These are phyloP conservation scores for Mucor saturninus DNA, from an alignment of 371 early-diverging fungal genomes.

Conservation along the genomic window DNA sequence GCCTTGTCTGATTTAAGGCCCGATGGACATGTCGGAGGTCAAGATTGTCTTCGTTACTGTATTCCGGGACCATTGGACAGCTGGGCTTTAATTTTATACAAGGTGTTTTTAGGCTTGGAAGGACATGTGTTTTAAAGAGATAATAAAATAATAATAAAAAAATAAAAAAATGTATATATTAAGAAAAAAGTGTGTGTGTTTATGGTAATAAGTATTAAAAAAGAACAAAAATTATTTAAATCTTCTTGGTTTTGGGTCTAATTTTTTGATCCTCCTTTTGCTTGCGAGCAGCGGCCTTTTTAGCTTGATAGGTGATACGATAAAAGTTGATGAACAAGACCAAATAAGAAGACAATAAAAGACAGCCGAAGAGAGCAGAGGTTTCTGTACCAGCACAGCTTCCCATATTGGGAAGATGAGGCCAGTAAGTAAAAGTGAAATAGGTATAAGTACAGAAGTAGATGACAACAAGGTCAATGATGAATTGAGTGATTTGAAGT, in stretches of 20 bases:
- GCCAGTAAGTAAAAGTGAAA: slow-evolving; percentile 73
- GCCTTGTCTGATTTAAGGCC: slow-evolving; percentile 56
- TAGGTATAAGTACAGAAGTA: slow-evolving; percentile 86
- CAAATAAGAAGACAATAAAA: slow-evolving; percentile 81
- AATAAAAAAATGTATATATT: not conserved
- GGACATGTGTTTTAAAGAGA: not conserved
- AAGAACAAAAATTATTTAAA: slow-evolving; percentile 25
- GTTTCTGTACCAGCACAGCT: slow-evolving; percentile 80
- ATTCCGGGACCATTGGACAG: slow-evolving; percentile 69
- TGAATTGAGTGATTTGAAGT: slow-evolving; percentile 88
- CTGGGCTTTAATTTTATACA: slow-evolving; percentile 59
- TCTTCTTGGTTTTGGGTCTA: slow-evolving; percentile 48
- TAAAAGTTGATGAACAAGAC: slow-evolving; percentile 90
- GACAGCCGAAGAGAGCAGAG: slow-evolving; percentile 84
- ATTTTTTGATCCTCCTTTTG: slow-evolving; percentile 22
- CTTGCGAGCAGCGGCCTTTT: slow-evolving; percentile 37
- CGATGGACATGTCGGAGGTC: slow-evolving; percentile 65
- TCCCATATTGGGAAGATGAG: slow-evolving; percentile 73
- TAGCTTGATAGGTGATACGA: slow-evolving; percentile 79
- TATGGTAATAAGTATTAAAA: not conserved
- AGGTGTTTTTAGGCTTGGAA: slow-evolving; percentile 44
- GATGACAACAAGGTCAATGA: slow-evolving; percentile 80
- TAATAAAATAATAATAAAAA: not conserved
- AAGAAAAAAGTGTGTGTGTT: not conserved
- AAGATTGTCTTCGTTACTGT: slow-evolving; percentile 66